Percentiles rank a stretch among this genome's conserved stretches.
These are phyloP conservation scores for Microdochium nivale DNA, from an alignment of 2,329 filamentous ascomycete species.

Conservation along the genomic window DNA sequence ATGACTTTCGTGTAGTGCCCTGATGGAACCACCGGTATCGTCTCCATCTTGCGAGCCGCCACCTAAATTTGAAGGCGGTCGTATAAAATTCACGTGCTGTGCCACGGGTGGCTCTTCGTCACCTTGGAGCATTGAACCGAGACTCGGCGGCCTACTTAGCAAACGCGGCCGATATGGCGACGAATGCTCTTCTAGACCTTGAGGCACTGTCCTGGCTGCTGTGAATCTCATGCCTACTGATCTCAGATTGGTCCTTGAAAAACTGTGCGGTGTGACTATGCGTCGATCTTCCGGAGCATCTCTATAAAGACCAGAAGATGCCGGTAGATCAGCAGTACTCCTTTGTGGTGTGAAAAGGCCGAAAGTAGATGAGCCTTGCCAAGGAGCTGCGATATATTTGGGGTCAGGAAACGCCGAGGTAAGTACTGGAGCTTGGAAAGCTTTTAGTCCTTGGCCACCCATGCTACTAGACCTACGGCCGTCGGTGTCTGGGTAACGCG, in stretches of 20 bases:
- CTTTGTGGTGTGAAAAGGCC: no score
- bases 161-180: constrained; percentile 3
- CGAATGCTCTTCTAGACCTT: background rate
- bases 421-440: background rate
- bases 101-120: constrained; percentile 28
- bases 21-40: constrained; percentile 1
- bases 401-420: no score
- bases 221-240: constrained; percentile 7
- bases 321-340: background rate
- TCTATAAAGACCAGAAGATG: constrained; percentile 3
- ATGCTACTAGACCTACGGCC: no score
- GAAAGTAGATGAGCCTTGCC: no score
- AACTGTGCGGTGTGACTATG: constrained; percentile 4
- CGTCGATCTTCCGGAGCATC: background rate
- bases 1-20: constrained; percentile 2
- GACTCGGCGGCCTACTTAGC: constrained; percentile 14
- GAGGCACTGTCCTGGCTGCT: constrained; percentile 10
- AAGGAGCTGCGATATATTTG: no score
- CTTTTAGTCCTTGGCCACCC: no score
- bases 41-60: constrained; percentile 1
- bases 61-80: constrained; percentile 17
- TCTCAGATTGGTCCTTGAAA: constrained; percentile 7
- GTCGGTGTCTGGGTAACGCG: background rate
- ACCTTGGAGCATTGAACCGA: constrained; percentile 29
- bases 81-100: constrained; percentile 24